Base-by-base conservation (phyloP, 1,139 yeast species). In the Candida sanyaensis region DNA sequence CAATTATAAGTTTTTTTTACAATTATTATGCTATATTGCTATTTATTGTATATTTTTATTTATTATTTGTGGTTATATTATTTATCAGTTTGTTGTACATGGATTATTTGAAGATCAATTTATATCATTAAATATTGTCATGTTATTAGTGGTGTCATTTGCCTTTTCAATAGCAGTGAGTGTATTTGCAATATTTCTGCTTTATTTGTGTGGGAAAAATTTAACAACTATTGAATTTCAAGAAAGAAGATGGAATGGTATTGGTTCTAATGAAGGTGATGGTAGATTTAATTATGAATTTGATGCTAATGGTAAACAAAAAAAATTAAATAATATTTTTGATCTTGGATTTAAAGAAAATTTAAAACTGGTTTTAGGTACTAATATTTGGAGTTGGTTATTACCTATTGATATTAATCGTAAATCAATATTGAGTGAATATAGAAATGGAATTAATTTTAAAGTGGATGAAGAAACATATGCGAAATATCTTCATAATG, bases 151-250 rank as follows among this genome's bases (percentile, higher is more conserved):
- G 3, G 50, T 89, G 1, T 77, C 88, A 1, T 58, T 82, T 8
- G 81, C 87, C n/a, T 80, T 89, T 60, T 75, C 77, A n/a, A 53
- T 88, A 0, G 79, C 96, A 2, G 75, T 89, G 11, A 63, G 75
- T 0, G 63, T 78, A 0, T 92, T 93, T 63, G 66, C 82, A 0
- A 69, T 65, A 1, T 86, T 86, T 62, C 80, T 86, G 47, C 50
- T 84, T 3, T 89, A 81, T 56, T 75, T 88, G 55, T 64, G 88
- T 10, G 52, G 81, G 13, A 66, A 63, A 8, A 93, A 93, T 64
- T 71, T 73, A 50, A 91, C 98, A 9, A 93, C 98, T 0, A 78
- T 93, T 27, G 99, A 93, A 65, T 72, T 83, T 45, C 85, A 87
- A 67, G 73, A 76, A 41, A 75, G 75, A 30, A 70, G 85, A 33